phyloP scores from a whole-genome alignment of 2,329 filamentous ascomycete species.

The Verticillium klebahnii region DNA sequence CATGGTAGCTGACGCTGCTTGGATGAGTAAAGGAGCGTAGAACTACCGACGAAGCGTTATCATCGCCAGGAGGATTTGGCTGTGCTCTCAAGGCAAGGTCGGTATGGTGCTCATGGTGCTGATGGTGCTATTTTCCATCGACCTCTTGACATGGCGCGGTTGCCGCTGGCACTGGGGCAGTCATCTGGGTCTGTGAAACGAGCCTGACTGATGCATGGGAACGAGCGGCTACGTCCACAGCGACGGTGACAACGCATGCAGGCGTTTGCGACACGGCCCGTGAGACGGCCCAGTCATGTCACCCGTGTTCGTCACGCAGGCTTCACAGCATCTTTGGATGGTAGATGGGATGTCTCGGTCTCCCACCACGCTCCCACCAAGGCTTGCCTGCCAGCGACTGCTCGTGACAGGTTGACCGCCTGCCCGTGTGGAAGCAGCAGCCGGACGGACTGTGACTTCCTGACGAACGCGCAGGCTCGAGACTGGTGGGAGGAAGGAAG shows the following conservation, averaged over 20 bases:
- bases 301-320: not conserved
- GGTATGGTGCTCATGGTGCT: not conserved
- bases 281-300: not conserved
- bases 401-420: not conserved
- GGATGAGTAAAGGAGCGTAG: not conserved
- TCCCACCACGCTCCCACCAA: not conserved
- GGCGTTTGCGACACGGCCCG: not conserved
- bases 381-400: not conserved
- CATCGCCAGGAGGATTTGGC: not conserved
- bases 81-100: not conserved
- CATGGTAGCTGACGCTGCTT: not conserved
- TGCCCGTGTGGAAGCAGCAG: not conserved
- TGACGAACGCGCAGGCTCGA: not conserved
- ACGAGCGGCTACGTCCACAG: not conserved
- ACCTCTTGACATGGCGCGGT: not conserved
- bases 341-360: not conserved
- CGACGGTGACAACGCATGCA: not conserved
- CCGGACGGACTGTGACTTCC: not conserved
- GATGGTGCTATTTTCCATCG: not conserved
- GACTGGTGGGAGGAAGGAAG: too few relatives aligned
- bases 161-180: too few relatives aligned
- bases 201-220: not conserved
- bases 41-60: not conserved
- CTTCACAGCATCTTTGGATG: not conserved
- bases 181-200: not conserved